A percentile compares a stretch with the other conserved stretches of the same genome.
Conservation (phyloP, 371 early-diverging fungal species). For the Haplosporangium sp. region DNA sequence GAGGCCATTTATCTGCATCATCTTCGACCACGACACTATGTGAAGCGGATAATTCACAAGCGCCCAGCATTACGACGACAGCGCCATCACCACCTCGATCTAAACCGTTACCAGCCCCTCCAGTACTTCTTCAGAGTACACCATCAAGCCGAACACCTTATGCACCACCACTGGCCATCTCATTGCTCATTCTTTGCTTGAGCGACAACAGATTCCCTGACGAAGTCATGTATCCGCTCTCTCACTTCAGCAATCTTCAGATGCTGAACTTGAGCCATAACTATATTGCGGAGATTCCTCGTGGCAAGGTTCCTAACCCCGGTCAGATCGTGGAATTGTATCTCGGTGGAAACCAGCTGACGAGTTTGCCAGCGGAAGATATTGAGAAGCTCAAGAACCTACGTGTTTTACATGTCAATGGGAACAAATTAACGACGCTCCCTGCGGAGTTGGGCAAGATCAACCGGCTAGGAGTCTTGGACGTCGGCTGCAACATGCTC, state of each 20-base stretch:
- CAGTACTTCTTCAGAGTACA: constrained; percentile 21
- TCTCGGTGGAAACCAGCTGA: constrained; percentile 87
- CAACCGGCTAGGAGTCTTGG: constrained; percentile 77
- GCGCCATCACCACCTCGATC: constrained; percentile 24
- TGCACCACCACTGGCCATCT: constrained; percentile 69
- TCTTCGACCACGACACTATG: constrained; percentile 25
- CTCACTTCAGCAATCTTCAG: constrained; percentile 76
- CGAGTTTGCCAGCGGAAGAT: constrained; percentile 88
- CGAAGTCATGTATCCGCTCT: constrained; percentile 81
- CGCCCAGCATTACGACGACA: neutral
- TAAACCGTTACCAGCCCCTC: constrained; percentile 37
- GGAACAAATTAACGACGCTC: constrained; percentile 89
- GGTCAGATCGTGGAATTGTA: constrained; percentile 79
- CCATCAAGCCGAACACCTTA: constrained; percentile 19
- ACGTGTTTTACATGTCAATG: constrained; percentile 85
- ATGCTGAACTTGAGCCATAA: constrained; percentile 89
- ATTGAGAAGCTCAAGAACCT: constrained; percentile 78
- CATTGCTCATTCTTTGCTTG: constrained; percentile 73
- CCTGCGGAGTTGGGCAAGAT: constrained; percentile 94
- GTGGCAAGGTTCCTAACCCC: constrained; percentile 59
- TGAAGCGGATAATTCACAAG: constrained; percentile 7
- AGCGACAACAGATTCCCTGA: constrained; percentile 90
- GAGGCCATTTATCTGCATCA: constrained; percentile 17
- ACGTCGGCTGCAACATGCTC: constrained; percentile 88
- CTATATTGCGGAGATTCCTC: constrained; percentile 82